These are phyloP conservation scores for Suhomyces maxii DNA, from an alignment of 1,139 yeast species.

Conservation along the genomic window DNA sequence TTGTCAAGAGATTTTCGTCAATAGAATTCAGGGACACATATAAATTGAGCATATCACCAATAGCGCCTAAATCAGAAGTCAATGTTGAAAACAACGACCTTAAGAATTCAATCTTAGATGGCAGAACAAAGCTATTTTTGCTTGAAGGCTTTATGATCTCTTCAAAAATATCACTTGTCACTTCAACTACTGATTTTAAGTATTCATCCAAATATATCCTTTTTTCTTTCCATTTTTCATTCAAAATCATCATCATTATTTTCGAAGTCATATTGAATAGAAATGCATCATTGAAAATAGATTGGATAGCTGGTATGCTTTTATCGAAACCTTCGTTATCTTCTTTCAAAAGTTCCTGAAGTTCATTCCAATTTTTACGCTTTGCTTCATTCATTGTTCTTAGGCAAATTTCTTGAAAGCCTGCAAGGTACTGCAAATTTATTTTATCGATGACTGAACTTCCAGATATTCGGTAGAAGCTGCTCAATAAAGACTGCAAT, in stretches of 20 bases:
- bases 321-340: not conserved
- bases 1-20: slow-evolving; percentile 50
- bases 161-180: slow-evolving; percentile 37
- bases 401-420: slow-evolving; percentile 12
- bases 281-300: slow-evolving; percentile 8
- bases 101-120: not conserved
- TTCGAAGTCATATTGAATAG: slow-evolving; percentile 38
- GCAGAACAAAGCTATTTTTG: not conserved
- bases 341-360: not conserved
- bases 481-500: slow-evolving; percentile 6
- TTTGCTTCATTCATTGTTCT: slow-evolving; percentile 5
- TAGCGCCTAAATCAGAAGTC: slow-evolving; percentile 4
- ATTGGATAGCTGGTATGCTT: not conserved
- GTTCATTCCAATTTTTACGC: slow-evolving; percentile 5
- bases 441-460: slow-evolving; percentile 5
- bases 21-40: slow-evolving; percentile 23
- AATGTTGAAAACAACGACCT: slow-evolving; percentile 7
- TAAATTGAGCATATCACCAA: slow-evolving; percentile 8
- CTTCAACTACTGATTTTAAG: slow-evolving; percentile 40
- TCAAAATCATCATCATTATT: slow-evolving; percentile 42
- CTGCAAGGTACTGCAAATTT: slow-evolving; percentile 5
- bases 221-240: slow-evolving; percentile 40
- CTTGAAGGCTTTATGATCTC: slow-evolving; percentile 27
- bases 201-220: slow-evolving; percentile 47
- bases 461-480: slow-evolving; percentile 5